These are phyloP conservation scores for Sporothrix dimorphospora DNA, from an alignment of 2,329 filamentous ascomycete genomes.

Conservation along the genomic window DNA sequence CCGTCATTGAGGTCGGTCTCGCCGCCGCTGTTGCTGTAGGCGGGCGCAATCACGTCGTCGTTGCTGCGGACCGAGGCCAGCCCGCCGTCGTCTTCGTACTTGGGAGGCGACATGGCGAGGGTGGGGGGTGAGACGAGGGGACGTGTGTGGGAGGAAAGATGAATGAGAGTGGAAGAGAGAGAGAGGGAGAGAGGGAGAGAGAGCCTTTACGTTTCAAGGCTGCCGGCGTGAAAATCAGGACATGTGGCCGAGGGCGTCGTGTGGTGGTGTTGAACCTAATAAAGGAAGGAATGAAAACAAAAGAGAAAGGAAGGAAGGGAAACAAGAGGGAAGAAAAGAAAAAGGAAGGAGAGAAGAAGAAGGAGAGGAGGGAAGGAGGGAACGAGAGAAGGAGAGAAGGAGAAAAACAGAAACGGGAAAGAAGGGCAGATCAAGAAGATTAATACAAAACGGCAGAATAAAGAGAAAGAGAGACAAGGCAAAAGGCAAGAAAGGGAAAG, in stretches of 20 bases:
- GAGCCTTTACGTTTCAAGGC: background rate
- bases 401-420: constrained; percentile 3
- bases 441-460: background rate
- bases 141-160: background rate
- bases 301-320: background rate
- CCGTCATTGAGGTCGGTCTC: constrained; percentile 3
- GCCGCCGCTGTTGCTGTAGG: background rate
- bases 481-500: background rate
- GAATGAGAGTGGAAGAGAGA: background rate
- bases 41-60: background rate
- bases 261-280: constrained; percentile 5
- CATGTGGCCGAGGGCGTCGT: background rate
- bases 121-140: background rate
- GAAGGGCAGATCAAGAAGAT: constrained; percentile 17
- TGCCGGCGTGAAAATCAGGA: background rate
- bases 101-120: background rate
- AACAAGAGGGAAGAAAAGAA: background rate
- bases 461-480: background rate
- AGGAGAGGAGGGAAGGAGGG: background rate
- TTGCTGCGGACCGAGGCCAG: background rate
- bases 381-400: background rate
- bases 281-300: constrained; percentile 1
- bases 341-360: background rate
- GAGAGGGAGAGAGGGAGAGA: background rate
- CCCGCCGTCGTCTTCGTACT: constrained; percentile 6